phyloP scores from a whole-genome alignment of 345 rosid species.

The Lepidium didymum region DNA sequence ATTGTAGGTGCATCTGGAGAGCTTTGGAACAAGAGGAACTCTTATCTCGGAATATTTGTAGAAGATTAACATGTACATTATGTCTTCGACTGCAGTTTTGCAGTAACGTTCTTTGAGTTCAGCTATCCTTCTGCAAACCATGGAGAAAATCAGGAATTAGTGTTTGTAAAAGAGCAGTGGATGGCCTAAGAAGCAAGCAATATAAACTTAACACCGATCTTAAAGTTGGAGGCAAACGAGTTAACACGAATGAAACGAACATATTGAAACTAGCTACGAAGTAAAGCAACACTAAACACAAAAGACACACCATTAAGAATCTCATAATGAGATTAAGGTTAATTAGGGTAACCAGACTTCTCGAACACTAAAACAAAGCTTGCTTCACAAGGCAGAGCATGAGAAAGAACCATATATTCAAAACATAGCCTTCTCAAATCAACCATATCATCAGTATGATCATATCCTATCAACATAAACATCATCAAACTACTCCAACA shows the following conservation, averaged over 20 bases:
- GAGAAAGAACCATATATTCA: neutral
- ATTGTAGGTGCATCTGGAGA: slow-evolving; percentile 72
- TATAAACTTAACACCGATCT: neutral
- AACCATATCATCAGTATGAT: neutral
- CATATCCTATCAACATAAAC: neutral
- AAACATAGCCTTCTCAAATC: neutral
- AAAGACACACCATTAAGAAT: neutral
- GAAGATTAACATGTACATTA: slow-evolving; percentile 78
- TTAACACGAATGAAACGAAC: neutral
- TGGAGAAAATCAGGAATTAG: neutral
- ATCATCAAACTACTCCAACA: neutral
- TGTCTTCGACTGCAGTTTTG: slow-evolving; percentile 70
- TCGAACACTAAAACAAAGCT: slow-evolving; percentile 3
- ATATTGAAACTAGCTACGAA: neutral
- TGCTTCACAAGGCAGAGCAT: slow-evolving; percentile 26
- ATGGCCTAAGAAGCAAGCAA: neutral
- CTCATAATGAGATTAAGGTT: neutral
- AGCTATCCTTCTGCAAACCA: slow-evolving; percentile 65
- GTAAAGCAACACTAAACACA: neutral
- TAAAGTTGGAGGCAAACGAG: neutral
- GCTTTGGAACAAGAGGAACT: slow-evolving; percentile 83
- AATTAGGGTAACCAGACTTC: neutral
- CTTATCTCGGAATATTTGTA: slow-evolving; percentile 78
- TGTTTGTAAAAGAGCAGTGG: neutral
- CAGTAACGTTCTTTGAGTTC: slow-evolving; percentile 58